A percentile compares a stretch with the other conserved stretches of the same genome.
Evolutionary conservation across 306 rosid species (phyloP).

Genomic region (Rubus parviflorus): DNA sequence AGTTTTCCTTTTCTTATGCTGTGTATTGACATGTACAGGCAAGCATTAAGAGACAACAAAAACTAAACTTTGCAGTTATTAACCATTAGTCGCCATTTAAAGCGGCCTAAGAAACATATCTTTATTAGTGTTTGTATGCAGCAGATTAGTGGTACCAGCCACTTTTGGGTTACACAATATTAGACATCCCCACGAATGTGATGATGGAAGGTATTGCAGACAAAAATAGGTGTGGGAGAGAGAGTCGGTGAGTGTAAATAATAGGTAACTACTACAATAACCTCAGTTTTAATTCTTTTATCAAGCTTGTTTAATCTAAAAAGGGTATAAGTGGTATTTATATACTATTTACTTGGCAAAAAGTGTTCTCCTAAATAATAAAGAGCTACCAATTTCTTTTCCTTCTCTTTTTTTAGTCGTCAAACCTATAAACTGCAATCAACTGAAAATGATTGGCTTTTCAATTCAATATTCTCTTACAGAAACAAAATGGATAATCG

Average conservation of each 20-base stretch:
- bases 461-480: constrained; percentile 2
- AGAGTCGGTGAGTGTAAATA: neutral
- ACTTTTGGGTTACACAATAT: neutral
- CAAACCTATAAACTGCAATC: neutral
- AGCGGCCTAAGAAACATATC: neutral
- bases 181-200: neutral
- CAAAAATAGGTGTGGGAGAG: neutral
- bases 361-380: neutral
- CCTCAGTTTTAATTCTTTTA: neutral
- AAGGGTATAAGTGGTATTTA: too few species aligned
- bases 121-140: neutral
- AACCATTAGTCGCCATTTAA: neutral
- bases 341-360: too few species aligned
- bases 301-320: neutral
- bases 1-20: constrained; percentile 3
- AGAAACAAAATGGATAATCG: neutral
- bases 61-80: neutral
- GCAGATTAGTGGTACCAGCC: neutral
- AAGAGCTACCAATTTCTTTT: neutral
- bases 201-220: neutral
- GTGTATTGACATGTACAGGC: constrained; percentile 1
- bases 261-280: neutral
- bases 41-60: neutral
- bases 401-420: too few species aligned
- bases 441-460: neutral